Evolutionary conservation across 192 early-diverging fungal species (phyloP).

Genomic region (Jimgerdemannia flammicorona): DNA sequence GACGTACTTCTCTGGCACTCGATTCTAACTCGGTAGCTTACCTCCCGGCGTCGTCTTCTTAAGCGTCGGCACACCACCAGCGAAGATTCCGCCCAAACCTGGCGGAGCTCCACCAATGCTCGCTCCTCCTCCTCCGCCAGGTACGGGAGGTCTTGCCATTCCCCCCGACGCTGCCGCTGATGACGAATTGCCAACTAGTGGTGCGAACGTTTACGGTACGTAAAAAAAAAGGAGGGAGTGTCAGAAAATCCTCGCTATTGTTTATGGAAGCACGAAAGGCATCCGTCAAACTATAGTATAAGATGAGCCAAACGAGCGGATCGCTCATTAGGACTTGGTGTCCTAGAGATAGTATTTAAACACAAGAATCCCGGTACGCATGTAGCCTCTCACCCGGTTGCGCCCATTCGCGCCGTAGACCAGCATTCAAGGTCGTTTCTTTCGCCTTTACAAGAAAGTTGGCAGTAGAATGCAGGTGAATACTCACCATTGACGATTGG

Average conservation of each 20-base stretch:
- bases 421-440: too few relatives aligned
- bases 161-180: conserved; percentile 6
- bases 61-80: conserved; percentile 58
- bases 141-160: conserved; percentile 32
- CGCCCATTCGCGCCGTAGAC: not conserved
- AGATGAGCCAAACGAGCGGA: not conserved
- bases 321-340: not conserved
- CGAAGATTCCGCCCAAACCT: conserved; percentile 31
- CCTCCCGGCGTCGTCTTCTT: conserved; percentile 23
- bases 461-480: not conserved
- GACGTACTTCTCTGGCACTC: too few relatives aligned
- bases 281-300: not conserved
- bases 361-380: not conserved
- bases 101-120: conserved; percentile 8
- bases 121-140: conserved; percentile 3
- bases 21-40: conserved; percentile 7
- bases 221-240: not conserved
- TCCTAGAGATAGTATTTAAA: too few relatives aligned
- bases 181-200: not conserved
- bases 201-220: not conserved
- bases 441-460: not conserved
- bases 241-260: not conserved
- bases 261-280: not conserved
- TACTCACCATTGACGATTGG: conserved; percentile 43
- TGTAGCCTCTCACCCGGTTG: not conserved